Conservation (phyloP, 2,329 filamentous ascomycete genomes). For the Aspergillus proliferans region DNA sequence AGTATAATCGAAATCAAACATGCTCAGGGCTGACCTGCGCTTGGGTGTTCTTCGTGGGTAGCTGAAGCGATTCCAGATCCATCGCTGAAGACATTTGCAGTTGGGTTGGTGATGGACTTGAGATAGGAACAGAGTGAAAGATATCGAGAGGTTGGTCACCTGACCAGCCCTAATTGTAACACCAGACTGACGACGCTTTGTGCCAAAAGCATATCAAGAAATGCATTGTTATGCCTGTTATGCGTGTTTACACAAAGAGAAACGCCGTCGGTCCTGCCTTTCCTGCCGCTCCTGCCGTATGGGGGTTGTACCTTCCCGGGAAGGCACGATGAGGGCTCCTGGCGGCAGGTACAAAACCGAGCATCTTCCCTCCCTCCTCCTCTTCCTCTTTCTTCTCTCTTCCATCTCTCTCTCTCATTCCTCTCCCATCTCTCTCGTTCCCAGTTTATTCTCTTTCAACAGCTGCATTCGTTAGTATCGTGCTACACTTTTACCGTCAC, state of each 20-base stretch:
- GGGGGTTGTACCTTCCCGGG: background rate
- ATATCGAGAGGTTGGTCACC: too few relatives aligned
- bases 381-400: slow-evolving; percentile 1
- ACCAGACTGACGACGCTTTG: background rate
- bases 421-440: slow-evolving; percentile 5
- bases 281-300: background rate
- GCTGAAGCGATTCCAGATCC: too few relatives aligned
- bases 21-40: background rate
- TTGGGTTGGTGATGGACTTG: too few relatives aligned
- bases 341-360: background rate
- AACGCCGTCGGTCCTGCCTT: background rate
- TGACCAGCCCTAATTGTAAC: background rate
- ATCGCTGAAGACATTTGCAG: too few relatives aligned
- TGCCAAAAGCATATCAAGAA: too few relatives aligned
- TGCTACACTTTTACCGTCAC: background rate
- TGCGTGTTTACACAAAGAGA: too few relatives aligned
- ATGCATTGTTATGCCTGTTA: too few relatives aligned
- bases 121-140: too few relatives aligned
- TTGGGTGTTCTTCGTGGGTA: too few relatives aligned
- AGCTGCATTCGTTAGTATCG: slow-evolving; percentile 5
- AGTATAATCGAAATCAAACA: background rate
- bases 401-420: background rate
- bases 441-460: background rate
- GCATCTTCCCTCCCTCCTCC: background rate
- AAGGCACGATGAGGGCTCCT: background rate